Percentiles rank a stretch among this genome's conserved stretches.
phyloP scores from a whole-genome alignment of 257 asterid species.

The Lantana camara region DNA sequence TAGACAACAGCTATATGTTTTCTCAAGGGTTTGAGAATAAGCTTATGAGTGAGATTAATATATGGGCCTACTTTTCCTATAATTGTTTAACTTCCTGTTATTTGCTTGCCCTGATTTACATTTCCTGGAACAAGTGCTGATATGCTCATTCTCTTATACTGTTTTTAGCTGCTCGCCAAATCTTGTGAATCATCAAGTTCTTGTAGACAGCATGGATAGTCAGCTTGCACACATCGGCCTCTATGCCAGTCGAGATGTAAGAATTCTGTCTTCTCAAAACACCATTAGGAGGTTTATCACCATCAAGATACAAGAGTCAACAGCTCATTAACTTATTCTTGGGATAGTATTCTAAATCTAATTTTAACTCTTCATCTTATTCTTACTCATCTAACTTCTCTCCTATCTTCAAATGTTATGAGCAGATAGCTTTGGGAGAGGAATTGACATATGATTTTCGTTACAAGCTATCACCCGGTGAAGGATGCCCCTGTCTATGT shows the following conservation, averaged over 20 bases:
- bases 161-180: conserved; percentile 84
- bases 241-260: conserved; percentile 91
- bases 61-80: background rate
- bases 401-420: conserved; percentile 18
- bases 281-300: background rate
- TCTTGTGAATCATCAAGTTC: conserved; percentile 92
- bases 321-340: background rate
- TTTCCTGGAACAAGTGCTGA: conserved; percentile 5
- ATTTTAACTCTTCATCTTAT: background rate
- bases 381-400: background rate
- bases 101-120: no score
- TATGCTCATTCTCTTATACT: conserved; percentile 22
- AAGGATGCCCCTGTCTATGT: conserved; percentile 80
- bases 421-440: conserved; percentile 86
- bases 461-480: conserved; percentile 66
- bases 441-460: conserved; percentile 80
- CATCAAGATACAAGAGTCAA: conserved; percentile 4
- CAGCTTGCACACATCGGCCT: conserved; percentile 87
- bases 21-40: no score
- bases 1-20: no score
- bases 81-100: background rate
- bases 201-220: conserved; percentile 94
- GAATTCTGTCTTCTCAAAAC: conserved; percentile 26
- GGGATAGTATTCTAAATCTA: background rate
- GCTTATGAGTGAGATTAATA: background rate